Evolutionary conservation across 257 asterid species (phyloP), one percentile per base, ranked within the genome.

Genomic region (Solanum chilense): DNA sequence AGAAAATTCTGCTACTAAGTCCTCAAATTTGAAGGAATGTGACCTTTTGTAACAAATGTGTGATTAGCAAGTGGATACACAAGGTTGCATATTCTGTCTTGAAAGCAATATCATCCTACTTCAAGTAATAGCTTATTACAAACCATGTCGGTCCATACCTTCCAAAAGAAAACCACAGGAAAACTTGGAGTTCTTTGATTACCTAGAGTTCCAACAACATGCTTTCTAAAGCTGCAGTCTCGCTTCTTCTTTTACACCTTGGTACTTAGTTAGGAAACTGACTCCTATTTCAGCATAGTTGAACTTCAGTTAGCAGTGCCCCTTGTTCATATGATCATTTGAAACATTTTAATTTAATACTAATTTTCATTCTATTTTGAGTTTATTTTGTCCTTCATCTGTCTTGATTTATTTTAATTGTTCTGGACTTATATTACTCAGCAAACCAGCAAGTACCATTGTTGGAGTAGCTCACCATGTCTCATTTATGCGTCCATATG

Each of bases 401-500:
- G 68, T 47, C 84, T 45, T 87, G 68, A 29, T 13, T 68, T n/a
- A 70, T 31, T 70, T 71, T 73, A 21, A 86, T 86, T 70, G 56
- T 73, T 37, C 35, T 86, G 83, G 29, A 23, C 88, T 44, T 73
- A 10, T 77, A 83, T 91, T 35, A 82, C 86, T 87, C 95, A 95
- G 98, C 86, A 73, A 89, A 74, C 87, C 56, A 89, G 66, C 90
- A 18, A 88, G 82, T 41, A 91, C 98, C 73, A 88, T 93, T 70
- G 96, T 97, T 86, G 99, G 99, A 90, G 98, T 90, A n/a, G 98
- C 99, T 35, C 99, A 97, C 92, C 98, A 97, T 42, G 98, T 94
- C 88, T 92, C 99, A 9, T 97, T 95, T 86, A 94, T 93, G 95
- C 95, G 99, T 82, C 98, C 98, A 4, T 94, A 94, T 82, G 99